A percentile compares a stretch with the other conserved stretches of the same genome.
Evolutionary conservation across 345 rosid species (phyloP).

Genomic region (Hypericum androsaemum): DNA sequence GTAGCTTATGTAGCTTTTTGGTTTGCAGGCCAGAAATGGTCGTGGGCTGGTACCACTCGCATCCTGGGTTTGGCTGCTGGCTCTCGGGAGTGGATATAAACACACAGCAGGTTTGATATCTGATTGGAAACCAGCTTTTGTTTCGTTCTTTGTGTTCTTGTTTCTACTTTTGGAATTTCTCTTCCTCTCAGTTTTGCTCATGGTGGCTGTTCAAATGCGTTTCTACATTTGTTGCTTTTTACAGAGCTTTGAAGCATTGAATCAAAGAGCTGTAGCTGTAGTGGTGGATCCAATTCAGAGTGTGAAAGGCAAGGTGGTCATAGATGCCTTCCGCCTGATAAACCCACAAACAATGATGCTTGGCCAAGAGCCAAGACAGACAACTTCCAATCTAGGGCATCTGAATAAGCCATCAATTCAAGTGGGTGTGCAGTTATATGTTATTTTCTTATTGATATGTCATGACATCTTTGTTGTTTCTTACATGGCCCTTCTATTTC

Average conservation of each 20-base stretch:
- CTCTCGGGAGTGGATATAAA: slow-evolving; percentile 98
- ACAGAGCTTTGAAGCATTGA: slow-evolving; percentile 99
- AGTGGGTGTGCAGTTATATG: slow-evolving; percentile 26
- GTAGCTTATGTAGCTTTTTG: slow-evolving; percentile 5
- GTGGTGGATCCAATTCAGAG: slow-evolving; percentile 99
- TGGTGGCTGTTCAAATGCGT: not conserved
- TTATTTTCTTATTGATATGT: not conserved
- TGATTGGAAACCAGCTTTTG: not conserved
- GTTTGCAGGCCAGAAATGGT: slow-evolving; percentile 94
- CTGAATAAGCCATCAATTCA: slow-evolving; percentile 97
- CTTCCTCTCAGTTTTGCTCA: not conserved
- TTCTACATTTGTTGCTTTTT: not conserved
- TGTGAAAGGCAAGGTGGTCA: slow-evolving; percentile 95
- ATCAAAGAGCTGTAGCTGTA: slow-evolving; percentile 96
- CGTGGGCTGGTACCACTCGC: slow-evolving; percentile 99
- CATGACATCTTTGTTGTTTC: not conserved
- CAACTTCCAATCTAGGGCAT: slow-evolving; percentile 99
- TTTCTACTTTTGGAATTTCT: not conserved
- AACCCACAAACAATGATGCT: slow-evolving; percentile 99
- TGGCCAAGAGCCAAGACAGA: slow-evolving; percentile 98
- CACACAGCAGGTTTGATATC: slow-evolving; percentile 68
- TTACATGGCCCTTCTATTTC: slow-evolving; percentile 15
- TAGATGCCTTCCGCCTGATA: slow-evolving; percentile 94
- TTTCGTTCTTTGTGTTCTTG: not conserved
- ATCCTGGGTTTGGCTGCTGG: slow-evolving; percentile 99